A percentile compares a stretch with the other conserved stretches of the same genome.
These are phyloP conservation scores for Claviceps purpurea DNA, from an alignment of 2,329 filamentous ascomycete genomes.

Conservation along the genomic window DNA sequence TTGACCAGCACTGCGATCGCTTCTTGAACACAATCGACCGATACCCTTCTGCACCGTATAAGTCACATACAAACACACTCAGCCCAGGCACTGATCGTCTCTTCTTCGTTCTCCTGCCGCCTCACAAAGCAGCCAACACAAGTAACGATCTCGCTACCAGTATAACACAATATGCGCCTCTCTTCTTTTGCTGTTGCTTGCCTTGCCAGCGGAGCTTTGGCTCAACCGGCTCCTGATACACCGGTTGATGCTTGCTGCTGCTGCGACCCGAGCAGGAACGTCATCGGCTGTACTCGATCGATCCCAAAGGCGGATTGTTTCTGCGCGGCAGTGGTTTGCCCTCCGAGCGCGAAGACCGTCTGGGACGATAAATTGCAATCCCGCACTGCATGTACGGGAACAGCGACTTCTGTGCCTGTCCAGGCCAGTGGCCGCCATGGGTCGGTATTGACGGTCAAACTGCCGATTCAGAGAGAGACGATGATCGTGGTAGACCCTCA, in stretches of 20 bases:
- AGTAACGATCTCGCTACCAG: not conserved
- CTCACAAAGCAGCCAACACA: not conserved
- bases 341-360: constrained; percentile 10
- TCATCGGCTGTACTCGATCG: constrained; percentile 14
- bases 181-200: constrained; percentile 5
- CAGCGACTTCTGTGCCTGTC: not conserved
- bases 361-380: not conserved
- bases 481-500: not conserved
- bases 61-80: too few relatives aligned
- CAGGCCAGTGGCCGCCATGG: not conserved
- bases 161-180: constrained; percentile 11
- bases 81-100: too few relatives aligned
- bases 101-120: too few relatives aligned
- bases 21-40: too few relatives aligned
- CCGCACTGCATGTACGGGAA: not conserved
- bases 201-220: constrained; percentile 3
- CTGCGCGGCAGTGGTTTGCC: constrained; percentile 15
- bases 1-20: too few relatives aligned
- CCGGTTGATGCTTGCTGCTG: constrained; percentile 19
- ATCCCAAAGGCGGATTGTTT: constrained; percentile 12
- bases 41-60: too few relatives aligned
- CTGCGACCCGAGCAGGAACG: constrained; percentile 15
- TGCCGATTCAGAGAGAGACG: not conserved
- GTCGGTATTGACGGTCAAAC: not conserved
- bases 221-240: not conserved